Evolutionary conservation across 305 asterid genomes (phyloP).

Genomic region (Striga hermonthica): DNA sequence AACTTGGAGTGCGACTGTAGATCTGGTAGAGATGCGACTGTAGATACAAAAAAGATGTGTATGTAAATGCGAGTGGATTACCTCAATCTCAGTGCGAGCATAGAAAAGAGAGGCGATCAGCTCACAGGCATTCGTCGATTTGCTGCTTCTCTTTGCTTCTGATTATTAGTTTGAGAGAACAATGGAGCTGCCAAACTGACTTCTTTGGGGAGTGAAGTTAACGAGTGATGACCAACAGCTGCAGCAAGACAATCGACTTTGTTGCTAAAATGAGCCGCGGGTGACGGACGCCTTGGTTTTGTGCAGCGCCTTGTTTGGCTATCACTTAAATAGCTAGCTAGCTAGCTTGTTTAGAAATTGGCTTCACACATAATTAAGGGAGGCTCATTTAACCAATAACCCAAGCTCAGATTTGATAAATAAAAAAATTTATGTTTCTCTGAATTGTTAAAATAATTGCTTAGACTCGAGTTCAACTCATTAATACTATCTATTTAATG

Average conservation of each 20-base stretch:
- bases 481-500: too few relatives aligned
- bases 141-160: background rate
- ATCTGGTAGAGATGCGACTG: constrained; percentile 37
- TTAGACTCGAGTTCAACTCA: too few relatives aligned
- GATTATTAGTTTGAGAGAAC: too few relatives aligned
- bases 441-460: too few relatives aligned
- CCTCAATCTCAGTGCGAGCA: constrained; percentile 28
- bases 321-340: background rate
- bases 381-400: too few relatives aligned
- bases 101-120: constrained; percentile 19
- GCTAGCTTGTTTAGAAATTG: too few relatives aligned
- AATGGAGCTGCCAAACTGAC: background rate
- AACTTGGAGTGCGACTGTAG: constrained; percentile 25
- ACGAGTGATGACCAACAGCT: constrained; percentile 28
- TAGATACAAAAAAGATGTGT: constrained; percentile 31
- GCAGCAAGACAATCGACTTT: constrained; percentile 17
- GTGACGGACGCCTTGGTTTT: constrained; percentile 1
- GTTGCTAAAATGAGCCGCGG: constrained; percentile 39
- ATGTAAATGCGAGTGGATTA: constrained; percentile 23
- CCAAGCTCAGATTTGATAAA: too few relatives aligned
- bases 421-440: too few relatives aligned
- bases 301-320: constrained; percentile 34
- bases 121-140: constrained; percentile 31
- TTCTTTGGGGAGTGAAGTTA: constrained; percentile 11
- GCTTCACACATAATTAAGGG: too few relatives aligned